phyloP scores from a whole-genome alignment of 1,284 basidiomycete species.

The Ustilago nuda region DNA sequence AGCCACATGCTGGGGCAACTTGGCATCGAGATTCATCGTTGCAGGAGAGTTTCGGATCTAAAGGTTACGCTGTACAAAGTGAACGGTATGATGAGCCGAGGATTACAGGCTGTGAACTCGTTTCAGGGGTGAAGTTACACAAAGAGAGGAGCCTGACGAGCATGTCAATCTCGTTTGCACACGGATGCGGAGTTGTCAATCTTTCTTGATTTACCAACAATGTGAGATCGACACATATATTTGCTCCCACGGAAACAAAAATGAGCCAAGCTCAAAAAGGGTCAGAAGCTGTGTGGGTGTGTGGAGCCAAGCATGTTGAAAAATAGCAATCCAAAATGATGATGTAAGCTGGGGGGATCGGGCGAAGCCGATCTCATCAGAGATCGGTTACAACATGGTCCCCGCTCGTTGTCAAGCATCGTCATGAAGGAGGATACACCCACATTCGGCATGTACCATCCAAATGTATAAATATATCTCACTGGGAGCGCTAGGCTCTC shows the following conservation, averaged over 20 bases:
- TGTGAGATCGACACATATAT: slow-evolving; percentile 7
- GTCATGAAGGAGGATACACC: no score
- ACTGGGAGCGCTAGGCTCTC: no score
- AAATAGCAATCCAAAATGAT: no score
- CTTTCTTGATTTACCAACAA: background rate
- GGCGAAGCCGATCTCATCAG: no score
- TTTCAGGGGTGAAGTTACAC: no score
- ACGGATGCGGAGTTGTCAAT: slow-evolving; percentile 14
- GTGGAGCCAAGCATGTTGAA: background rate
- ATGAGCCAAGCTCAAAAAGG: background rate
- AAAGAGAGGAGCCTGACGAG: slow-evolving; percentile 18
- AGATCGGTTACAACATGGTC: no score
- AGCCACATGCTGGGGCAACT: slow-evolving; percentile 19
- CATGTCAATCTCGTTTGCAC: slow-evolving; percentile 2
- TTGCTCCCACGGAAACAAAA: background rate
- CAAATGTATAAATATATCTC: no score
- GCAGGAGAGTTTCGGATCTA: background rate
- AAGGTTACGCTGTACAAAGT: background rate
- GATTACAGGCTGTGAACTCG: background rate
- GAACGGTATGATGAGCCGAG: background rate
- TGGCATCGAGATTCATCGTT: slow-evolving; percentile 23
- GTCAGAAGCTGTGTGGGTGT: no score
- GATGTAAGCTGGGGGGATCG: no score
- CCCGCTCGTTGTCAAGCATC: no score
- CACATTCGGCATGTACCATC: no score